Conservation (phyloP, 2,329 filamentous ascomycete genomes). For the Ceratocystis alfenasii region DNA sequence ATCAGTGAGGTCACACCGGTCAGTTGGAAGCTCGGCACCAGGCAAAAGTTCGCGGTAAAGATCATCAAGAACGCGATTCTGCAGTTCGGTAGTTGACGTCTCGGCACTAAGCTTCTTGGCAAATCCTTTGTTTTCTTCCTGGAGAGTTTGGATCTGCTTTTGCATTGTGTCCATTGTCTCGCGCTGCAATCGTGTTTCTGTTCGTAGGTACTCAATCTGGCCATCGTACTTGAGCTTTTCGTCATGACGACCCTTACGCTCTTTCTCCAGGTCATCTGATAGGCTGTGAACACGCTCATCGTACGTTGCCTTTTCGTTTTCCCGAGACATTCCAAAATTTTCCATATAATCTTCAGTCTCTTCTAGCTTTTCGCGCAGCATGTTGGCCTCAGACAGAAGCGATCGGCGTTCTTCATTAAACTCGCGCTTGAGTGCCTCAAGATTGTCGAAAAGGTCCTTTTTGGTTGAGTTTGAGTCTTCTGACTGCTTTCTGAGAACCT, state of each 20-base stretch:
- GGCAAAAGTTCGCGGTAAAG: conserved; percentile 48
- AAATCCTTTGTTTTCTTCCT: conserved; percentile 43
- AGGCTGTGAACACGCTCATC: conserved; percentile 58
- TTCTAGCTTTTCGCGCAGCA: conserved; percentile 65
- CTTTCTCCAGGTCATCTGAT: conserved; percentile 56
- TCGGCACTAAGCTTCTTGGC: conserved; percentile 39
- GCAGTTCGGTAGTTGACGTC: conserved; percentile 41
- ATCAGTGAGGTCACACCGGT: conserved; percentile 47
- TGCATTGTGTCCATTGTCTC: conserved; percentile 50
- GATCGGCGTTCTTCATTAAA: conserved; percentile 75
- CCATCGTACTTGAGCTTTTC: conserved; percentile 47
- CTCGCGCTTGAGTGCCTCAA: conserved; percentile 82
- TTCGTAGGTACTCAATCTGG: conserved; percentile 50
- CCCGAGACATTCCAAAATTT: conserved; percentile 65
- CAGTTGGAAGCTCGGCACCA: conserved; percentile 40
- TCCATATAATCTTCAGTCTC: conserved; percentile 90
- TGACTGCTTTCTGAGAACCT: conserved; percentile 38
- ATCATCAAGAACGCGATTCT: conserved; percentile 44
- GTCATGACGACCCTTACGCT: conserved; percentile 46
- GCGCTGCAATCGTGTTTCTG: conserved; percentile 47
- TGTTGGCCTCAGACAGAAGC: conserved; percentile 67
- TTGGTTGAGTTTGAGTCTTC: conserved; percentile 87
- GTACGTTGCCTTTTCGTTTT: conserved; percentile 62
- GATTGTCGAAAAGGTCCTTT: conserved; percentile 84
- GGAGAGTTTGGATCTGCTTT: conserved; percentile 42